Evolutionary conservation across 2,329 filamentous ascomycete species (phyloP).

Genomic region (Phyllosticta ampelicida): DNA sequence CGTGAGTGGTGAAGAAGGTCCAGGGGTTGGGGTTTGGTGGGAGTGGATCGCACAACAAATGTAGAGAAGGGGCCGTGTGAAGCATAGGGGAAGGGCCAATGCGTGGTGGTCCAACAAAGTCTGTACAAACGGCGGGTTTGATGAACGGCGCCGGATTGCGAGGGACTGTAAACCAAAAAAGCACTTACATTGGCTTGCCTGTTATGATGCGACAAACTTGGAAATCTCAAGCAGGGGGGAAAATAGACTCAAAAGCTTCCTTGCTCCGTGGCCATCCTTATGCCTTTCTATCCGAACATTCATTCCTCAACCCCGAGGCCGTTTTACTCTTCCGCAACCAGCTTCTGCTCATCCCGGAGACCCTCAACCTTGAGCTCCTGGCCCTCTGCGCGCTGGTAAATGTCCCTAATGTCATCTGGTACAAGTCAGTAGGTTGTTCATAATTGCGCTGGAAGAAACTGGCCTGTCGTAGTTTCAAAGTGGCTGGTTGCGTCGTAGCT

Average conservation of each 20-base stretch:
- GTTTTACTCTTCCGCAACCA: constrained; percentile 56
- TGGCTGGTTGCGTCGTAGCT: constrained; percentile 97
- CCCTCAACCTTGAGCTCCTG: constrained; percentile 83
- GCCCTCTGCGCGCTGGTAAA: constrained; percentile 74
- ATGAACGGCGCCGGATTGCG: not conserved
- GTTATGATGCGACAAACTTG: not conserved
- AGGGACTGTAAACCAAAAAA: not conserved
- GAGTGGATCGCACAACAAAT: constrained; percentile 74
- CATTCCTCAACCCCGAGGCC: not conserved
- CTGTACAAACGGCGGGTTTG: not conserved
- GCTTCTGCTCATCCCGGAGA: constrained; percentile 63
- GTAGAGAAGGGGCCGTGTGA: constrained; percentile 24
- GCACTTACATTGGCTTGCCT: not conserved
- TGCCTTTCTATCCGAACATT: constrained; percentile 7
- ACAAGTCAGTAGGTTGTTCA: constrained; percentile 12
- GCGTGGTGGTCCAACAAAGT: not conserved
- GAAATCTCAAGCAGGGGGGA: not conserved
- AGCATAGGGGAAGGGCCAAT: not conserved
- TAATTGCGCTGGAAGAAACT: constrained; percentile 13
- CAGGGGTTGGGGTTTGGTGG: constrained; percentile 79
- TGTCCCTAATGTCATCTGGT: constrained; percentile 86
- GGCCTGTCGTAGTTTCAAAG: constrained; percentile 78
- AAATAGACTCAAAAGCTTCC: not conserved
- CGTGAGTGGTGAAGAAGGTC: constrained; percentile 48
- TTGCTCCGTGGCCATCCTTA: constrained; percentile 9